Base-by-base conservation (phyloP, 2,329 filamentous ascomycete species). In the Periglandula ipomoeae region DNA sequence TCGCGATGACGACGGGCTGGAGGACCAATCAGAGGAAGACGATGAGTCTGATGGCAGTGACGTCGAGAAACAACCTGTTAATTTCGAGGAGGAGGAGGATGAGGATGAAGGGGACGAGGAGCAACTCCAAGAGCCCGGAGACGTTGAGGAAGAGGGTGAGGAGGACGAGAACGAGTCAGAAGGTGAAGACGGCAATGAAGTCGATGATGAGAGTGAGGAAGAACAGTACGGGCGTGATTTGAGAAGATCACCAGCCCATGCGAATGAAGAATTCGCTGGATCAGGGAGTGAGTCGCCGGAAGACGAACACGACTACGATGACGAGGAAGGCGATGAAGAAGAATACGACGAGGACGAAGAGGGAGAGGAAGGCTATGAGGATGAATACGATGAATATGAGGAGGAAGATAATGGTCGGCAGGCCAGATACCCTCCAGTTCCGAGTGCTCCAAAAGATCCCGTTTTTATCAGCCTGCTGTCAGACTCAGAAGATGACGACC, bases 391-490 rank as follows among this genome's bases (percentile, higher is more conserved):
- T 5, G 47, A 30, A 3, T 38, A 32, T 6, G 49, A 51, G 7
- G 45, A 38, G 9, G 48, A 42, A 10, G 50, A 44, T 15, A 24
- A 51, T 32, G 37, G 37, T 34, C 35, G 47, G 13, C 30, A 50
- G 40, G 34, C 40, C 38, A 38, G 39, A 23, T 26, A 41, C 34
- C 48, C 47, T 22, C 35, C 50, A 23, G 38, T 32, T 11, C 52
- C 56, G 5, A 30, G 57, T 10, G 52, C 51, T 9, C 51, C 63
- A 1, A 59, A 58, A 7, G 59, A 63, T 7, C 70, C 70, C 1
- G 64, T 74, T 4, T 65, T 75, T 17, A 76, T 76, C 50, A 67
- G 67, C 47, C 55, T 76, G 9, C 59, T 75, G 3, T 74, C 72
- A 0, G 70, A 75, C 49, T 71, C 68, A 26, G 46, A 46, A 9